Conservation (phyloP, 352 stramenopile genomes). For the Paralagenidium karlingii region DNA sequence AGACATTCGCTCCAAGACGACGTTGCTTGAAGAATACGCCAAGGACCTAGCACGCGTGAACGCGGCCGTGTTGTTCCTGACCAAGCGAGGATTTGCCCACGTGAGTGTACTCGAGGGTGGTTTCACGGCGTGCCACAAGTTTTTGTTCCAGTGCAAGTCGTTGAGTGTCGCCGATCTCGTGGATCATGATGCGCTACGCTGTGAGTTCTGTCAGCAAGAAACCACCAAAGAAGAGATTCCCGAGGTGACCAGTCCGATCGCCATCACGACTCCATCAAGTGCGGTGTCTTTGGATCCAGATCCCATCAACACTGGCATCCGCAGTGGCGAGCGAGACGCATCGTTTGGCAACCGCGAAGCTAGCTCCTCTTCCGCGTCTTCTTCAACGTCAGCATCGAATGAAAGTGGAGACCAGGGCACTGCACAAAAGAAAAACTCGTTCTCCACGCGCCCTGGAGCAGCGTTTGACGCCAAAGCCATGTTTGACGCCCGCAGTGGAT, state of each 20-base stretch:
- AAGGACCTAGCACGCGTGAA: conserved; percentile 57
- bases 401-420: neutral
- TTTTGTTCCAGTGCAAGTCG: conserved; percentile 29
- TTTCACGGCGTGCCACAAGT: conserved; percentile 40
- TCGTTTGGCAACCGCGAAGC: no score
- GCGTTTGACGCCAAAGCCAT: conserved; percentile 21
- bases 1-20: no score
- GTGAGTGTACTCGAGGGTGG: conserved; percentile 67
- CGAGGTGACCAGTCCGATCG: no score
- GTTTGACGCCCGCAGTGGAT: conserved; percentile 14
- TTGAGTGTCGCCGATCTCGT: conserved; percentile 56
- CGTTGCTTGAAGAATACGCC: conserved; percentile 50
- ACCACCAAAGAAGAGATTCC: neutral
- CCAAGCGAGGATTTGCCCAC: conserved; percentile 55
- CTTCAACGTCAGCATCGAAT: neutral
- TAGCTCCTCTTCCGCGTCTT: no score
- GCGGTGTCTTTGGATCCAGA: no score
- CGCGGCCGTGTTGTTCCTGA: conserved; percentile 51
- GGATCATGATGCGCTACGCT: conserved; percentile 54
- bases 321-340: no score
- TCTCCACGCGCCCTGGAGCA: no score
- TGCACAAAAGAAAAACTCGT: neutral
- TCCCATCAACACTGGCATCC: no score
- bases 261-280: no score
- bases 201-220: conserved; percentile 38